Evolutionary conservation across 23 red algal genomes (phyloP).

Genomic region (Gracilariopsis chorda): DNA sequence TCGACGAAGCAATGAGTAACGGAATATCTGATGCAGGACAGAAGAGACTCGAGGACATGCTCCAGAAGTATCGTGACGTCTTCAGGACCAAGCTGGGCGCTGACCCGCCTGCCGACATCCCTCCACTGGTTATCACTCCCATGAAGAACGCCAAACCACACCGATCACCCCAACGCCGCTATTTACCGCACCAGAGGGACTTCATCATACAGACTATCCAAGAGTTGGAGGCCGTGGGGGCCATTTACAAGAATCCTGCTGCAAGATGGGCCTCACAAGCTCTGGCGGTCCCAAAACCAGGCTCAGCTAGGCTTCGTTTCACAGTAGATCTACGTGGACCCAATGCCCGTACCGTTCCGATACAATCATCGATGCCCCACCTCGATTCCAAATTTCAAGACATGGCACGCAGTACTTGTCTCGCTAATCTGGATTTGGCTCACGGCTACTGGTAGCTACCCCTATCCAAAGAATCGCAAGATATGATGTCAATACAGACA

Average conservation of each 20-base stretch:
- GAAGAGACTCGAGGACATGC: too few relatives aligned
- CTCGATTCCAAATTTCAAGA: too few relatives aligned
- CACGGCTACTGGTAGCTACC: too few relatives aligned
- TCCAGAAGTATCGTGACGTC: too few relatives aligned
- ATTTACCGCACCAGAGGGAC: neutral
- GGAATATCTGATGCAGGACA: too few relatives aligned
- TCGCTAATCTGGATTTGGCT: too few relatives aligned
- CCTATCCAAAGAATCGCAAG: too few relatives aligned
- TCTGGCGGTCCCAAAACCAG: slow-evolving; percentile 27
- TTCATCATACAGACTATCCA: slow-evolving; percentile 5
- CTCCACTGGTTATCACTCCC: neutral
- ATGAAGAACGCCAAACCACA: neutral
- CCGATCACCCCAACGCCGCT: neutral
- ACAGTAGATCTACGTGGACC: slow-evolving; percentile 18
- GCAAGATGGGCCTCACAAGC: slow-evolving; percentile 25
- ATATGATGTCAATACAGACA: too few relatives aligned
- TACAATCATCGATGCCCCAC: too few relatives aligned
- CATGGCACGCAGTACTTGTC: too few relatives aligned
- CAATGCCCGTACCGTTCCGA: too few relatives aligned
- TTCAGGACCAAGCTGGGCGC: neutral
- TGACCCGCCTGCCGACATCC: neutral
- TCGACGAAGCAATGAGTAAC: too few relatives aligned
- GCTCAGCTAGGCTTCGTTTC: slow-evolving; percentile 7
- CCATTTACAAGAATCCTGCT: neutral
- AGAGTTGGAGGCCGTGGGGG: neutral